Evolutionary conservation across 176 grass and related monocot genomes (phyloP).

Genomic region (Oryza meyeriana): DNA sequence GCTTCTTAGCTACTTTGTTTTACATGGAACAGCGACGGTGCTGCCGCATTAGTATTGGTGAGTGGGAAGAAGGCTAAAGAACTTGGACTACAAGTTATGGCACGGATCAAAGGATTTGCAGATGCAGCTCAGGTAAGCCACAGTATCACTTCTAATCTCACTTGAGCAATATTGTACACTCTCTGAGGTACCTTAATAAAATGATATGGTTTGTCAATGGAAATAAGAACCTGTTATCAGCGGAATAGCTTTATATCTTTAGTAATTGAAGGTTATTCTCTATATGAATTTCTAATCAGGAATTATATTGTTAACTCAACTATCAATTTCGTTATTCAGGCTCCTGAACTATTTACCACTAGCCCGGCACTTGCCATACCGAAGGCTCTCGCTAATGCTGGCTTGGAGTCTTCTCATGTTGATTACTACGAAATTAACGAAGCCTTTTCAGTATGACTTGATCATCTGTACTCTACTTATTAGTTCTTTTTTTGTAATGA

Average conservation of each 20-base stretch:
- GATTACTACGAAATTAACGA: conserved; percentile 99
- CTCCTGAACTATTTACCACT: conserved; percentile 91
- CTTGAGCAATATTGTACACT: background rate
- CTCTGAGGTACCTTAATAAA: background rate
- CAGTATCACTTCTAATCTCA: background rate
- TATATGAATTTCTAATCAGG: background rate
- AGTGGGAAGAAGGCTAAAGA: conserved; percentile 83
- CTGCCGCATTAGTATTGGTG: conserved; percentile 73
- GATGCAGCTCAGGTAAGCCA: conserved; percentile 84
- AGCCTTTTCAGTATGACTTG: conserved; percentile 74
- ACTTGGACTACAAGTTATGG: conserved; percentile 74
- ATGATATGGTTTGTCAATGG: background rate
- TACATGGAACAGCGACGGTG: conserved; percentile 55
- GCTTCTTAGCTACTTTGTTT: conserved; percentile 19
- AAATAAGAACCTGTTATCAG: background rate
- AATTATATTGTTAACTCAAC: background rate
- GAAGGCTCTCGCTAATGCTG: conserved; percentile 74
- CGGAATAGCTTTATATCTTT: background rate
- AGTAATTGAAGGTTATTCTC: background rate
- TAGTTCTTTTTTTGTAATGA: background rate
- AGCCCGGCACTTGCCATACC: conserved; percentile 87
- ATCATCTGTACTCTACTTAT: background rate
- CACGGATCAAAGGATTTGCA: conserved; percentile 77
- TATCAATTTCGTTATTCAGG: conserved; percentile 32
- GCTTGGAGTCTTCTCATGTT: conserved; percentile 67